Percentiles rank a stretch among this genome's conserved stretches.
phyloP scores from a whole-genome alignment of 169 alveolate genomes.

The Plasmodium coatneyi region DNA sequence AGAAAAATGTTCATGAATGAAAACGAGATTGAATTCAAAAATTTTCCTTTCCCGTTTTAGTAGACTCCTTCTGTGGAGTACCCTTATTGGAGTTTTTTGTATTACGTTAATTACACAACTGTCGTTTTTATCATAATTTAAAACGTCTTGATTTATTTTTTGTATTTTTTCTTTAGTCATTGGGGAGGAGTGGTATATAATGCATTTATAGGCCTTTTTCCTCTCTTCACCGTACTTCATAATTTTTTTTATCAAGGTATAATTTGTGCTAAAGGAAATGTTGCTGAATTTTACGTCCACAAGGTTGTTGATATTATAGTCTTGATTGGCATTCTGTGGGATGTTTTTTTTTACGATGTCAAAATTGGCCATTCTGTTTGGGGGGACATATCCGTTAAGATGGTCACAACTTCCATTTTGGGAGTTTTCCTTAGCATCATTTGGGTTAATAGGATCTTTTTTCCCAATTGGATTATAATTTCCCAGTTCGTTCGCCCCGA shows the following conservation, averaged over 20 bases:
- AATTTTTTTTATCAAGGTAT: constrained; percentile 59
- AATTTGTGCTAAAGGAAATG: constrained; percentile 69
- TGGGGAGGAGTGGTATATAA: constrained; percentile 58
- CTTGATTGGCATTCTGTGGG: neutral
- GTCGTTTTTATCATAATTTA: constrained; percentile 48
- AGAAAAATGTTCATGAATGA: constrained; percentile 88
- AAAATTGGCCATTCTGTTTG: neutral
- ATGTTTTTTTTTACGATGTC: neutral
- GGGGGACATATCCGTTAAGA: neutral
- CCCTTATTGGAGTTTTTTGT: constrained; percentile 92
- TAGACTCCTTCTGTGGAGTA: constrained; percentile 90
- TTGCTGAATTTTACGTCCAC: constrained; percentile 69
- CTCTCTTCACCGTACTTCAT: constrained; percentile 74
- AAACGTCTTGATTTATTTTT: constrained; percentile 37
- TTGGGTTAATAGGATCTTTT: neutral
- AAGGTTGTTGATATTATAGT: constrained; percentile 2
- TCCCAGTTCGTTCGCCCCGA: neutral
- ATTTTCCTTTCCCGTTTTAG: constrained; percentile 85
- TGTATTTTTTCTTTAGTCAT: constrained; percentile 66
- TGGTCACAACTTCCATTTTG: neutral
- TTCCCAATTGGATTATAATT: neutral
- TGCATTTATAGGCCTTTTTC: constrained; percentile 74
- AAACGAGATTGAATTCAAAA: constrained; percentile 79
- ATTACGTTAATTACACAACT: constrained; percentile 48
- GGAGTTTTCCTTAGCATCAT: neutral